Percentiles rank a stretch among this genome's conserved stretches.
Evolutionary conservation across 352 stramenopile species (phyloP).

Genomic region (Thalassiosira delicatula): DNA sequence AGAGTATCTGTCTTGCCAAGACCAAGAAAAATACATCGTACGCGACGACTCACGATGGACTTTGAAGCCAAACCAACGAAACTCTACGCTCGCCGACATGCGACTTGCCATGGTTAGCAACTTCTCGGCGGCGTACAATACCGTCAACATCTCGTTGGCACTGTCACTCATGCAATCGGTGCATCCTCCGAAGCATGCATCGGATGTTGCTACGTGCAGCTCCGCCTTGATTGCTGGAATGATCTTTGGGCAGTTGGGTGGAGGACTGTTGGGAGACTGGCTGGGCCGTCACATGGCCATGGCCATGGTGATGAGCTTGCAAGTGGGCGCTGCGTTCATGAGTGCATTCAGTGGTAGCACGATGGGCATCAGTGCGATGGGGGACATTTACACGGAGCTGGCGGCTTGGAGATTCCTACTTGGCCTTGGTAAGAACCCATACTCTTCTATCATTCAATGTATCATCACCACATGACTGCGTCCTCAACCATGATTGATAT

Average conservation of each 20-base stretch:
- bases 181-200: constrained; percentile 59
- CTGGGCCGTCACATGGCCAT: constrained; percentile 67
- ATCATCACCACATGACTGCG: too few species aligned
- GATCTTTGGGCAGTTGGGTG: constrained; percentile 69
- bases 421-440: constrained; percentile 76
- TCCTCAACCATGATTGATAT: too few species aligned
- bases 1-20: not conserved
- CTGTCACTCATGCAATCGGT: constrained; percentile 60
- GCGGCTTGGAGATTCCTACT: constrained; percentile 77
- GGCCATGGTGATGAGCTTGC: constrained; percentile 62
- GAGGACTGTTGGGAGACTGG: constrained; percentile 67
- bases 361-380: too few species aligned
- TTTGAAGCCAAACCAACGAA: constrained; percentile 36
- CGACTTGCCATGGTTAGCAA: constrained; percentile 80
- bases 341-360: constrained; percentile 47
- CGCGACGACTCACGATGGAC: not conserved
- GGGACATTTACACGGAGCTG: too few species aligned
- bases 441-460: too few species aligned
- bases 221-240: constrained; percentile 73
- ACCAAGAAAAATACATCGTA: not conserved
- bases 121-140: constrained; percentile 83
- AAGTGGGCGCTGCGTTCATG: constrained; percentile 61
- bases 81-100: constrained; percentile 59
- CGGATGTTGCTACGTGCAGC: constrained; percentile 49
- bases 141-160: constrained; percentile 81